Conservation (phyloP, 257 asterid genomes). For the Ballota nigra region DNA sequence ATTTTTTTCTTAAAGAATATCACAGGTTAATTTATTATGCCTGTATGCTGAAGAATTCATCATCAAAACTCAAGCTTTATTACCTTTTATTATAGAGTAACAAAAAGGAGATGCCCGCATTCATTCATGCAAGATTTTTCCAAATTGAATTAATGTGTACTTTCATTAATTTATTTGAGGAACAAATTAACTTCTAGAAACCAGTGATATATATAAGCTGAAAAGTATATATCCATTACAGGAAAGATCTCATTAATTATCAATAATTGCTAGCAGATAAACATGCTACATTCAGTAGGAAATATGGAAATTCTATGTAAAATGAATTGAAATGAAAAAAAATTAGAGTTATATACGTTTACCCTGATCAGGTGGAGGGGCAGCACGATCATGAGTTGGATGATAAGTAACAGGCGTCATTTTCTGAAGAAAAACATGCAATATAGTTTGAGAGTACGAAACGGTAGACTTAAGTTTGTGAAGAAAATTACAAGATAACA, state of each 20-base stretch:
- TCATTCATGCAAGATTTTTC: neutral
- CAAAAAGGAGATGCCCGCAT: no score
- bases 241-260: neutral
- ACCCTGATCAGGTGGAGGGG: slow-evolving; percentile 55
- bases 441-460: slow-evolving; percentile 4
- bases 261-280: neutral
- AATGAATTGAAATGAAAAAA: neutral
- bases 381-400: slow-evolving; percentile 48
- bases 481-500: slow-evolving; percentile 11
- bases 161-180: neutral
- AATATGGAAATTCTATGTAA: neutral
- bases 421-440: slow-evolving; percentile 31
- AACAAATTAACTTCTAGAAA: neutral
- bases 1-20: no score
- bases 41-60: no score
- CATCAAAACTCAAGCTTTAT: neutral
- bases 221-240: neutral
- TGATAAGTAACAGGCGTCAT: slow-evolving; percentile 40
- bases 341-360: neutral
- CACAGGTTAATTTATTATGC: no score
- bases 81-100: neutral
- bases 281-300: neutral
- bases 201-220: neutral
- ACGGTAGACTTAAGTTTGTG: neutral
- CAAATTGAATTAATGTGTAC: no score